phyloP scores from a whole-genome alignment of 306 rosid genomes.

The Casuarina equisetifolia region DNA sequence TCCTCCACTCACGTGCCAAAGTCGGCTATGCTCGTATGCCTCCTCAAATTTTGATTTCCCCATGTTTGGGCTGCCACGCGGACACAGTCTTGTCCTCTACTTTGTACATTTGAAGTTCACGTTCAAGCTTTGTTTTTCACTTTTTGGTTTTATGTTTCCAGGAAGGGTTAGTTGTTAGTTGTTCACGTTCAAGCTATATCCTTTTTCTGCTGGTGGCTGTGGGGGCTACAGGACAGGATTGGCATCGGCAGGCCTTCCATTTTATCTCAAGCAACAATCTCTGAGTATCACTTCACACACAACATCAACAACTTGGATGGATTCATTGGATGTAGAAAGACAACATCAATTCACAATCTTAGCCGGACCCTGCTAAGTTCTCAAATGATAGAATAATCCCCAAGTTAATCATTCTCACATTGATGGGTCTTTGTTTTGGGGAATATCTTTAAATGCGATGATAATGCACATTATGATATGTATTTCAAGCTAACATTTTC shows the following conservation, averaged over 20 bases:
- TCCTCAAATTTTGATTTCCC: slow-evolving; percentile 6
- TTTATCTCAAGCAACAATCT: slow-evolving; percentile 41
- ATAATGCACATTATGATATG: too few relatives aligned
- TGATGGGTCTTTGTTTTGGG: too few relatives aligned
- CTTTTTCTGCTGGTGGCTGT: slow-evolving; percentile 31
- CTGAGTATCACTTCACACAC: slow-evolving; percentile 6
- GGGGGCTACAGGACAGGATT: slow-evolving; percentile 29
- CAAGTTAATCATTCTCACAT: too few relatives aligned
- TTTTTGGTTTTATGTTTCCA: too few relatives aligned
- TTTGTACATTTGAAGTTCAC: slow-evolving; percentile 31
- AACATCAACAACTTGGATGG: slow-evolving; percentile 39
- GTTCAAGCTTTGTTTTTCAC: slow-evolving; percentile 13
- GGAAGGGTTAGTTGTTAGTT: background rate
- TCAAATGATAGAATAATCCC: too few relatives aligned
- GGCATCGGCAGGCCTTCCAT: slow-evolving; percentile 33
- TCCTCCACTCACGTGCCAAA: slow-evolving; percentile 54
- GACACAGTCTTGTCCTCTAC: slow-evolving; percentile 23
- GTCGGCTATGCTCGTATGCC: slow-evolving; percentile 56
- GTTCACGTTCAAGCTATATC: slow-evolving; percentile 44
- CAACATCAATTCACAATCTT: slow-evolving; percentile 27
- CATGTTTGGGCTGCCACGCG: slow-evolving; percentile 17
- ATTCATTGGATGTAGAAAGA: slow-evolving; percentile 20
- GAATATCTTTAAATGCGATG: too few relatives aligned
- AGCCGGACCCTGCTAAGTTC: slow-evolving; percentile 9
- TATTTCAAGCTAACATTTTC: slow-evolving; percentile 23